A percentile compares a stretch with the other conserved stretches of the same genome.
Evolutionary conservation across 106 monocot species (phyloP).

Genomic region (Amphibolis antarctica): DNA sequence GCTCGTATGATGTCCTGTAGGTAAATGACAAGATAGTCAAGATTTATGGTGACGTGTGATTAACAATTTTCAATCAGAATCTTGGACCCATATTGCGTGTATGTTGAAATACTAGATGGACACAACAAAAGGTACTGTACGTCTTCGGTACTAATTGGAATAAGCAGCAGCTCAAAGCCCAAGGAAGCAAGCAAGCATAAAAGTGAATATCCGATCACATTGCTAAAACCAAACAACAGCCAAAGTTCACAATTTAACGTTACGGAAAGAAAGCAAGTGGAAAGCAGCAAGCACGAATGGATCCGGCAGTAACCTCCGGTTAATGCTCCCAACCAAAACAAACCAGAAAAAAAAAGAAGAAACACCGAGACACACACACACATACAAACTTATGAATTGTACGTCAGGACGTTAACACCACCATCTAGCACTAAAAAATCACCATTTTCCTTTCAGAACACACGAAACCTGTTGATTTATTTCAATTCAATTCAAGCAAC

Average conservation of each 20-base stretch:
- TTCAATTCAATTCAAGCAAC: background rate
- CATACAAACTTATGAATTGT: too few species aligned
- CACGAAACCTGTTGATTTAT: background rate
- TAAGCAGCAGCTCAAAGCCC: too few species aligned
- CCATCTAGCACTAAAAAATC: background rate
- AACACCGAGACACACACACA: too few species aligned
- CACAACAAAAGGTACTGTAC: too few species aligned
- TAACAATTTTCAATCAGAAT: too few species aligned
- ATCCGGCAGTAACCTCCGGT: background rate
- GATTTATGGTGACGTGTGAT: background rate
- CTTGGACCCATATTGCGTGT: too few species aligned
- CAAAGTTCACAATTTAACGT: too few species aligned
- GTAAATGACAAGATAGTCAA: background rate
- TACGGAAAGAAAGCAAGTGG: background rate
- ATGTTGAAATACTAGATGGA: too few species aligned
- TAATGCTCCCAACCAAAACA: background rate
- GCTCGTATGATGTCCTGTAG: constrained; percentile 14
- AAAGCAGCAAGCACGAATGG: background rate
- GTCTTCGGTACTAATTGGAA: too few species aligned
- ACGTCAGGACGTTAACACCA: background rate
- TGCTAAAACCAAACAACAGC: too few species aligned
- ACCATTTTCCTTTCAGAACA: background rate
- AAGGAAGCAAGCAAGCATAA: too few species aligned
- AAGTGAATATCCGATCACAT: too few species aligned
- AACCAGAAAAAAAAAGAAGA: background rate